A percentile compares a stretch with the other conserved stretches of the same genome.
phyloP scores from a whole-genome alignment of 805 yeast genomes.

The Nakazawaea populi region DNA sequence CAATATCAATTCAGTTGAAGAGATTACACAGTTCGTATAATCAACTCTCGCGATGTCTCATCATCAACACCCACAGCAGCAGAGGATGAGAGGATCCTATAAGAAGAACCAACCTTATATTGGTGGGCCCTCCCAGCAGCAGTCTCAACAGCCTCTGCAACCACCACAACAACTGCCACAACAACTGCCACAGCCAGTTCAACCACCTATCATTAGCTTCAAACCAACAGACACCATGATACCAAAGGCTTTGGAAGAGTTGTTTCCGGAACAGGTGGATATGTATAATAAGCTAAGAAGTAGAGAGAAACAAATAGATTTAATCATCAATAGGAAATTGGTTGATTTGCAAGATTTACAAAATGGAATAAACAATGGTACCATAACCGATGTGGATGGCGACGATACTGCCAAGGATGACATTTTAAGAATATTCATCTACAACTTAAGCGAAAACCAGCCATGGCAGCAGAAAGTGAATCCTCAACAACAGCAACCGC shows the following conservation, averaged over 20 bases:
- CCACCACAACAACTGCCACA: conserved; percentile 1
- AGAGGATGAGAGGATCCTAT: conserved; percentile 1
- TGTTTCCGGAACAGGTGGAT: conserved; percentile 46
- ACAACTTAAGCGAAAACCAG: conserved; percentile 79
- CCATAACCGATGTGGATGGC: conserved; percentile 30
- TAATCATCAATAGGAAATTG: conserved; percentile 75
- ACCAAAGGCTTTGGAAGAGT: conserved; percentile 20
- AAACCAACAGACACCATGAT: conserved; percentile 31
- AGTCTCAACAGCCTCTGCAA: conserved; percentile 1
- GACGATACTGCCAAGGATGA: conserved; percentile 45
- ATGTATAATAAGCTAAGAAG: conserved; percentile 65
- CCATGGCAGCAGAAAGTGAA: conserved; percentile 61
- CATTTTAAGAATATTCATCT: conserved; percentile 70
- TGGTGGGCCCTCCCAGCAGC: background rate
- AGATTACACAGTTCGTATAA: background rate
- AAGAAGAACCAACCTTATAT: conserved; percentile 1
- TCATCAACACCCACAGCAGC: conserved; percentile 5
- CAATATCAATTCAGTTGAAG: background rate
- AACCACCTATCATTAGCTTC: conserved; percentile 14
- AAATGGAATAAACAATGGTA: conserved; percentile 37
- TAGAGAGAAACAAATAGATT: conserved; percentile 79
- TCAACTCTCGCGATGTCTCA: conserved; percentile 1
- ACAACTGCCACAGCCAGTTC: conserved; percentile 4
- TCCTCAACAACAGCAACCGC: conserved; percentile 11
- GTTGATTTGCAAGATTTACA: conserved; percentile 74